These are phyloP conservation scores for Hydnomerulius pinastri DNA, from an alignment of 768 basidiomycete species.

Conservation along the genomic window DNA sequence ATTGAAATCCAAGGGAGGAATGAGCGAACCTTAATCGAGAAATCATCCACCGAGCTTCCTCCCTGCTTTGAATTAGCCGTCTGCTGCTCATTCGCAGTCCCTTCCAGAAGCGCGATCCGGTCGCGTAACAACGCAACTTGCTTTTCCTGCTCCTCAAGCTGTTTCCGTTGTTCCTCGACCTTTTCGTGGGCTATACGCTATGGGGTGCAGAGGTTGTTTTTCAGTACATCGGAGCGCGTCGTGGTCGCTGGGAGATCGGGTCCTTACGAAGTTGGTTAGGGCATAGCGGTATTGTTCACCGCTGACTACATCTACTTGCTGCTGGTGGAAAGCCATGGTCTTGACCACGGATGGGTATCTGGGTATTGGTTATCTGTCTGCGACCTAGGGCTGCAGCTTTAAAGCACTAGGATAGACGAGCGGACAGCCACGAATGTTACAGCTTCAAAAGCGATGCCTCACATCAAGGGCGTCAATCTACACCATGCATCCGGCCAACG, in stretches of 20 bases:
- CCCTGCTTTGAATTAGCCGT: constrained; percentile 36
- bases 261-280: constrained; percentile 74
- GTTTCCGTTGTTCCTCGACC: constrained; percentile 77
- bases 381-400: no score
- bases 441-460: no score
- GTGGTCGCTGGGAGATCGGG: constrained; percentile 1
- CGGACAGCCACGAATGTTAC: no score
- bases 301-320: constrained; percentile 36
- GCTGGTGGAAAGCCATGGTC: constrained; percentile 22
- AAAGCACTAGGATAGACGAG: no score
- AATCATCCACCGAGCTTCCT: constrained; percentile 78
- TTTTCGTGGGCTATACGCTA: constrained; percentile 88
- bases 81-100: constrained; percentile 45
- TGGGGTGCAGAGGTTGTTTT: not conserved
- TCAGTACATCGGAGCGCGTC: not conserved
- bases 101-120: constrained; percentile 76
- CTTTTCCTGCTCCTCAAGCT: constrained; percentile 82
- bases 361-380: no score
- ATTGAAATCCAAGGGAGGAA: not conserved
- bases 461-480: no score
- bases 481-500: no score
- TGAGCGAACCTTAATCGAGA: constrained; percentile 75
- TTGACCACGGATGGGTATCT: no score
- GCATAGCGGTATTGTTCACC: constrained; percentile 82
- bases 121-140: constrained; percentile 74